phyloP scores from a whole-genome alignment of 1,284 basidiomycete genomes.

The Sporisorium graminicola region DNA sequence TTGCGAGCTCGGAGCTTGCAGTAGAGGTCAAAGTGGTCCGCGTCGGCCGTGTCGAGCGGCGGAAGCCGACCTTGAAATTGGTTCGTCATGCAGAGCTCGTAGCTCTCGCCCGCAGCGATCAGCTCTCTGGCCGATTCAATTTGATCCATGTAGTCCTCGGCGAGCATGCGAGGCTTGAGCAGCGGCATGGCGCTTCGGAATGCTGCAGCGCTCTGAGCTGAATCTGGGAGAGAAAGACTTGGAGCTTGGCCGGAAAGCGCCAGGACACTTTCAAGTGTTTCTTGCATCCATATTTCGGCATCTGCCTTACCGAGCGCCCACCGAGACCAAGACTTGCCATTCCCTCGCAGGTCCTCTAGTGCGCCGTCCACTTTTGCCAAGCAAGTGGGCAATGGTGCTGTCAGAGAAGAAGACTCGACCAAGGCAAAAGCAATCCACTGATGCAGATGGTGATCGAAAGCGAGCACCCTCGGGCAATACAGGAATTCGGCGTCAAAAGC shows the following conservation, averaged over 20 bases:
- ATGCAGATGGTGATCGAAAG: slow-evolving; percentile 68
- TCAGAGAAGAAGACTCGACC: not conserved
- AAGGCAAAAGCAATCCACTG: slow-evolving; percentile 71
- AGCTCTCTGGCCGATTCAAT: slow-evolving; percentile 82
- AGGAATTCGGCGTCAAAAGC: slow-evolving; percentile 70
- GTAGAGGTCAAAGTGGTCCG: slow-evolving; percentile 62
- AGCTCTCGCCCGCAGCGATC: slow-evolving; percentile 89
- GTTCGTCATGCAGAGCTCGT: slow-evolving; percentile 93
- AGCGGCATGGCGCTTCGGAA: slow-evolving; percentile 40
- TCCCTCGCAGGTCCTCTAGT: slow-evolving; percentile 14
- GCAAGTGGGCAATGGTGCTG: not conserved
- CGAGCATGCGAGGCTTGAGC: slow-evolving; percentile 35
- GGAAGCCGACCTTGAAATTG: slow-evolving; percentile 71
- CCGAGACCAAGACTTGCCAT: slow-evolving; percentile 23
- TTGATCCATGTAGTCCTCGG: slow-evolving; percentile 77
- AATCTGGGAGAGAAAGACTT: not conserved
- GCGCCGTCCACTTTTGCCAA: slow-evolving; percentile 14
- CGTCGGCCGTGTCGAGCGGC: slow-evolving; percentile 17
- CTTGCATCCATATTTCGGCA: slow-evolving; percentile 33
- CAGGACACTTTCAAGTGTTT: not conserved
- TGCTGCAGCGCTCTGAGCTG: slow-evolving; percentile 26
- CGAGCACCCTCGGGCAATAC: slow-evolving; percentile 70
- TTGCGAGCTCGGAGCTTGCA: slow-evolving; percentile 75
- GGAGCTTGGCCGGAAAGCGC: slow-evolving; percentile 1
- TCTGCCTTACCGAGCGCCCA: slow-evolving; percentile 16